Evolutionary conservation across 1,139 yeast species (phyloP), one percentile per base, ranked within the genome.

Genomic region (Taphrina confusa): DNA sequence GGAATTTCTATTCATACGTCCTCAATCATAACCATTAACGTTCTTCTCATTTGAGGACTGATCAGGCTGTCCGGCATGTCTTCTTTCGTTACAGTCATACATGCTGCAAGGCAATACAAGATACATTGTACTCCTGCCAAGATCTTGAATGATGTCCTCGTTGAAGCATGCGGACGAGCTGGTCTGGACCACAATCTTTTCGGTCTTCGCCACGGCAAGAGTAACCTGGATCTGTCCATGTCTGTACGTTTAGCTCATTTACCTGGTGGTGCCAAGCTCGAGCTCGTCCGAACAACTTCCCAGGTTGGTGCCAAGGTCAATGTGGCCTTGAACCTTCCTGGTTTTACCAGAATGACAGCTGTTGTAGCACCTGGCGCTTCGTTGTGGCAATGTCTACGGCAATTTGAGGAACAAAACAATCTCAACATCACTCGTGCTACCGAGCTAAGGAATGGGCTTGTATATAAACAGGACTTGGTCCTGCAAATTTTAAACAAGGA

Each of bases 241-340:
- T 49, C 65, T 12, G 20, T 61, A 6, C 59, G 65, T 42, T 33
- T 62, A 11, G 61, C 63, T 11, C 46, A 46, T 14, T 39, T 63
- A n/a, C 49, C 60, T n/a, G 52, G 62, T 6, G 65, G 65, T 5
- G 56, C 65, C 16, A 62, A 52, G 22, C 28, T 63, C 27, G 51
- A 54, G n/a, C 58, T 54, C 16, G 58, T 54, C 6, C 39, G 25
- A 5, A 16, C 27, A 2, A 36, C 18, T 2, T 14, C 45, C 11
- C 14, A 30, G 14, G 33, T 3, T 23, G 23, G n/a, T 12, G 33
- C 58, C 14, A 12, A 12, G 16, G 45, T 54, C 45, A 42, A 33
- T 12, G 40, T 54, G 11, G 58, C 58, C 16, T 34, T 54, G 8
- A 46, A 54, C 25, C 22, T 54, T 2, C 28, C 51, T 2, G 51